Base-by-base conservation (phyloP, 768 basidiomycete species). In the Tricholoma flavovirens region DNA sequence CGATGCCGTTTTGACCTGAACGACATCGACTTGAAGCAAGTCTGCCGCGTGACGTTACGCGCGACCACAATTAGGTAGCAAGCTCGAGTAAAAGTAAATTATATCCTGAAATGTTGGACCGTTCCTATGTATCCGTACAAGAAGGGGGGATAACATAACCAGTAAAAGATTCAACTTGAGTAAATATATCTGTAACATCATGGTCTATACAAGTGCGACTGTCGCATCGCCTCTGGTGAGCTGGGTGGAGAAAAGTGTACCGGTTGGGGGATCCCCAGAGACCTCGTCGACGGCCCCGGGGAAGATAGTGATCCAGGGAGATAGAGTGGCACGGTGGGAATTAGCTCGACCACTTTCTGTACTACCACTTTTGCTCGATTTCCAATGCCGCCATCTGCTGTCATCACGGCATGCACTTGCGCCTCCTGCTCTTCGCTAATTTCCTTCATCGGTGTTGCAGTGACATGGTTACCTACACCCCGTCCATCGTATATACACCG, bases 401-500 rank as follows among this genome's bases (percentile, higher is more conserved):
- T 86, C 87, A 93, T 93, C 24, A 93, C 91, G 6, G 86, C 90
- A 60, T 96, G 93, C 14, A 96, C 86, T 30, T 86, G 83, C 2
- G 91, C 84, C 59, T 95, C 92, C 63, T 89, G 88, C 3, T 76
- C 81, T 69, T 64, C 87, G 69, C 82, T 83, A 3, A 54, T 83
- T 80, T 64, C 88, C 78, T 53, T 85, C 74, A 71, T 83, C 76
- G 62, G 87, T 77, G 69, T 85, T 80, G 64, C 87, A 69, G 43
- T 83, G 81, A 64, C 86, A 83, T 69, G 88, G 74, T 82, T 64
- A 57, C 69, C 67, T 49, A 75, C 69, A 7, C 76, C 77, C 2
- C 91, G 84, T 11, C 91, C 95, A 66, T 98, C 94, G 88, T 93
- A 98, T 26, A 93, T 83, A 66, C 91, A 93, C 30, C 88, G 83